phyloP scores from a whole-genome alignment of 371 early-diverging fungal species.

The Amoeboaphelidium occidentale region DNA sequence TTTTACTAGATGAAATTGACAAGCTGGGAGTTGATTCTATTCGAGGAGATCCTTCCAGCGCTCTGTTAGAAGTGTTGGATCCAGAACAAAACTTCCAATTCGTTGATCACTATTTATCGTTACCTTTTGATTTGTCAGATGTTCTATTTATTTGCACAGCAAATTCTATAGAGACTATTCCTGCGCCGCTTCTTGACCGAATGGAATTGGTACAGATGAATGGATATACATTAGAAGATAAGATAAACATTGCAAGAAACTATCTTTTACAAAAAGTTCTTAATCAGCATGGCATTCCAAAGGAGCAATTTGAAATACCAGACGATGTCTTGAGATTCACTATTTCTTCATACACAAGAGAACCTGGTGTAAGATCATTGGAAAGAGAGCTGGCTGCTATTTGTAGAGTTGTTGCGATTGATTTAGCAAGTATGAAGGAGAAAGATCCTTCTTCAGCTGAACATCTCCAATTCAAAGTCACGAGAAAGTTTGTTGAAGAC shows the following conservation, averaged over 20 bases:
- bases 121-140: slow-evolving; percentile 59
- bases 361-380: slow-evolving; percentile 56
- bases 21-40: slow-evolving; percentile 35
- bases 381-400: slow-evolving; percentile 50
- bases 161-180: slow-evolving; percentile 47
- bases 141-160: slow-evolving; percentile 69
- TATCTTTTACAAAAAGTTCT: slow-evolving; percentile 41
- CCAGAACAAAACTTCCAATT: slow-evolving; percentile 57
- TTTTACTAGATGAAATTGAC: slow-evolving; percentile 63
- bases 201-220: slow-evolving; percentile 61
- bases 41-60: slow-evolving; percentile 54
- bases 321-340: slow-evolving; percentile 31
- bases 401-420: slow-evolving; percentile 43
- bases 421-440: slow-evolving; percentile 17
- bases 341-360: slow-evolving; percentile 50
- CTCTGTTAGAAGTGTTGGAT: slow-evolving; percentile 61
- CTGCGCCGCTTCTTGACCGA: slow-evolving; percentile 53
- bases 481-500: slow-evolving; percentile 1
- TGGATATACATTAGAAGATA: slow-evolving; percentile 65
- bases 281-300: slow-evolving; percentile 28
- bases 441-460: slow-evolving; percentile 6
- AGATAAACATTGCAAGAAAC: slow-evolving; percentile 20
- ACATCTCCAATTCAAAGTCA: no score
- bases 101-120: slow-evolving; percentile 58
- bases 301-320: slow-evolving; percentile 19